Evolutionary conservation across 306 rosid species (phyloP).

Genomic region (Dryas alaskensis): DNA sequence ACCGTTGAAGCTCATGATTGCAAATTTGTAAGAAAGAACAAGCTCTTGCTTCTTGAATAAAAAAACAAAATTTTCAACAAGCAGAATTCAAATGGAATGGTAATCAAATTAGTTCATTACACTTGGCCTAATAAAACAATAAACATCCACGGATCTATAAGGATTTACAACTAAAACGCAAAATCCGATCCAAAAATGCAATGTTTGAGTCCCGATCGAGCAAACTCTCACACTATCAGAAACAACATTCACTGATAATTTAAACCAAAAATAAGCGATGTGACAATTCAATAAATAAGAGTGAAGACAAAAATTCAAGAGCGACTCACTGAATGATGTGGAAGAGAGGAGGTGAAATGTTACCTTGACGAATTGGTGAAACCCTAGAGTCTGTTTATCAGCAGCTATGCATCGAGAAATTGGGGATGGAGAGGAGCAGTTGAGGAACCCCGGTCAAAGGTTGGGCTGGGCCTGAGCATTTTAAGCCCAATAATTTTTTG

Average conservation of each 20-base stretch:
- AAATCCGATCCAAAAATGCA: background rate
- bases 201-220: background rate
- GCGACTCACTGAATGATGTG: background rate
- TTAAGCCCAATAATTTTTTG: background rate
- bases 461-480: background rate
- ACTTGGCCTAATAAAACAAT: background rate
- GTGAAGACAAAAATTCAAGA: background rate
- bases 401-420: background rate
- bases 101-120: background rate
- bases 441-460: background rate
- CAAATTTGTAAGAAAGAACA: background rate
- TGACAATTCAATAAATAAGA: background rate
- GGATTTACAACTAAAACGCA: background rate
- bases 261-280: background rate
- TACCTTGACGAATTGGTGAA: conserved; percentile 14
- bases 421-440: background rate
- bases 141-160: background rate
- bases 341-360: conserved; percentile 9
- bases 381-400: background rate
- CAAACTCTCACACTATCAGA: background rate
- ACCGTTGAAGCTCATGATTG: conserved; percentile 14
- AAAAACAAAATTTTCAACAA: background rate
- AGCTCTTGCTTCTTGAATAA: background rate
- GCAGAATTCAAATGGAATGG: background rate
- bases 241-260: background rate